Evolutionary conservation across 306 rosid species (phyloP), one percentile per base, ranked within the genome.

Genomic region (Styphnolobium japonicum): DNA sequence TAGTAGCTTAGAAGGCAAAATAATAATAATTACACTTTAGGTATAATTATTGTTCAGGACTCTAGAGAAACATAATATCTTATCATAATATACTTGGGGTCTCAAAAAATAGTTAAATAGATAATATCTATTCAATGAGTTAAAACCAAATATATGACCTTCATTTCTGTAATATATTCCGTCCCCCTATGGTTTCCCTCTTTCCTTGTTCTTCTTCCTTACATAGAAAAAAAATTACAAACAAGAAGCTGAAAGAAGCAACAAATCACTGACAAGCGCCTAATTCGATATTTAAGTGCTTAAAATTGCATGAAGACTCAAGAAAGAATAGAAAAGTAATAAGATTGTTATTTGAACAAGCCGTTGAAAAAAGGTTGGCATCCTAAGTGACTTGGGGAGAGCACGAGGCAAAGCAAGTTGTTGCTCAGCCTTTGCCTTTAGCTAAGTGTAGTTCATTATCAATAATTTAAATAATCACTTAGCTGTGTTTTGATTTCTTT

Each of bases 381-480:
- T 75, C 72, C 46, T 33, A 63, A 71, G 73, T 39, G 79, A 62
- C 61, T 53, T 42, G 94, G 97, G 90, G 69, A 86, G 86, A 88
- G 83, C 91, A 92, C 97, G 86, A 89, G 97, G 86, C 75, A 62
- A 58, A 71, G 91, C 87, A 83, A 85, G 84, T 89, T 86, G 90
- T 69, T 82, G 77, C 60, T 65, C 78, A 68, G n/a, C 82, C 80
- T 80, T 82, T 84, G 77, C 86, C 80, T 83, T 80, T 83, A 77
- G 31, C 82, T 78, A 84, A 78, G 75, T 42, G 76, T 63, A 37
- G 18, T 70, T 77, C 40, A 79, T 76, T 62, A 45, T 10, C 55
- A 15, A 64, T 80, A 56, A 36, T 76, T 76, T 86, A 56, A 42
- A 9, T 61, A 3, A 57, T 48, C 73, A 52, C 74, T 84, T 75